Conservation (phyloP, 805 yeast species). For the Phaffomyces thermotolerans region DNA sequence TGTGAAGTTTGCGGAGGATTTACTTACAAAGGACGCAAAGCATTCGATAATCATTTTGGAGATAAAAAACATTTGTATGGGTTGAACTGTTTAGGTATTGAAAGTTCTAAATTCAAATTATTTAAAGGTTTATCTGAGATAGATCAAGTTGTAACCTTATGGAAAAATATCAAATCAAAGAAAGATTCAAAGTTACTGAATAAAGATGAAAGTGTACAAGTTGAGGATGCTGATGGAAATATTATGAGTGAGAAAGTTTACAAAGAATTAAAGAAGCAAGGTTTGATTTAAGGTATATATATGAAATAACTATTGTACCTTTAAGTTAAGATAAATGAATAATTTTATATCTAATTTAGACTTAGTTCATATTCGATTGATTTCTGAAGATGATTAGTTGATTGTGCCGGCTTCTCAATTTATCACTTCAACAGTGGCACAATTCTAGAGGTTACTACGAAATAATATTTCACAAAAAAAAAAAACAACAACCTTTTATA, state of each 20-base stretch:
- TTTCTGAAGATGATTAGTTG: too few species aligned
- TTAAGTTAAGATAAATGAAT: too few species aligned
- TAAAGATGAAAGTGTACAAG: conserved; percentile 57
- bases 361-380: too few species aligned
- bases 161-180: conserved; percentile 35
- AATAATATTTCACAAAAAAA: too few species aligned
- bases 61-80: conserved; percentile 68
- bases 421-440: too few species aligned
- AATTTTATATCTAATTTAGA: too few species aligned
- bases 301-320: too few species aligned
- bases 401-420: too few species aligned
- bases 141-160: conserved; percentile 57
- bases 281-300: conserved; percentile 37
- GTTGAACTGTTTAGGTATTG: conserved; percentile 65
- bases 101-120: conserved; percentile 31
- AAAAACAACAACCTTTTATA: too few species aligned
- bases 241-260: conserved; percentile 82
- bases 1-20: conserved; percentile 87
- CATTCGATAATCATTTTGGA: conserved; percentile 70
- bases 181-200: conserved; percentile 20
- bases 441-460: too few species aligned
- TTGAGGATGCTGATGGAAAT: conserved; percentile 90
- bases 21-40: conserved; percentile 63
- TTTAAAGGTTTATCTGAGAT: conserved; percentile 64
- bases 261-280: conserved; percentile 82